Conservation (phyloP, 2,329 filamentous ascomycete species). For the Fusarium temperatum region DNA sequence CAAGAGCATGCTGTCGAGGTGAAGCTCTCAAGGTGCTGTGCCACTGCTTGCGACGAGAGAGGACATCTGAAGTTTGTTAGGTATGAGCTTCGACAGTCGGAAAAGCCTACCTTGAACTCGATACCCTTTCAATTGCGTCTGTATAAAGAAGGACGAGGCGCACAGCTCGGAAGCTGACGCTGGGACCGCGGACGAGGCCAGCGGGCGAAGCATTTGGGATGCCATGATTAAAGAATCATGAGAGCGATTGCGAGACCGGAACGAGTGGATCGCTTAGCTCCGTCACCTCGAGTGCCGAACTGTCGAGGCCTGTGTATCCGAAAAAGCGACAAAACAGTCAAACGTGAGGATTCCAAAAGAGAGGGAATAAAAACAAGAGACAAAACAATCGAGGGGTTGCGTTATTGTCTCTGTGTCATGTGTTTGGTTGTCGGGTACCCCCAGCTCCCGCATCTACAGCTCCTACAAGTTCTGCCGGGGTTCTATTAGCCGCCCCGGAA, state of each 20-base stretch:
- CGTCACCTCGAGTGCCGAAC: not conserved
- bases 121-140: conserved; percentile 35
- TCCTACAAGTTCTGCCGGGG: conserved; percentile 4
- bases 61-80: conserved; percentile 23
- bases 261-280: conserved; percentile 10
- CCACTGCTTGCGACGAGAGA: conserved; percentile 49
- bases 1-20: conserved; percentile 42
- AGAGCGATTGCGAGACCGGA: conserved; percentile 26
- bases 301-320: conserved; percentile 12
- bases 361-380: conserved; percentile 19
- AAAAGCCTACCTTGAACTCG: conserved; percentile 32
- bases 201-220: conserved; percentile 47
- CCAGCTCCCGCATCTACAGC: not conserved
- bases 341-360: not conserved
- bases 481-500: conserved; percentile 34
- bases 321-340: conserved; percentile 4
- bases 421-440: conserved; percentile 23
- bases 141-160: conserved; percentile 39
- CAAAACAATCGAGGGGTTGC: conserved; percentile 29
- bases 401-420: conserved; percentile 34
- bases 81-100: not conserved
- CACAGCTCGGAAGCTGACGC: conserved; percentile 45
- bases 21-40: conserved; percentile 47
- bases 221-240: conserved; percentile 48
- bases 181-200: conserved; percentile 38